Percentiles rank a stretch among this genome's conserved stretches.
Conservation (phyloP, 192 early-diverging fungal genomes). For the Obelidium mucronatum region DNA sequence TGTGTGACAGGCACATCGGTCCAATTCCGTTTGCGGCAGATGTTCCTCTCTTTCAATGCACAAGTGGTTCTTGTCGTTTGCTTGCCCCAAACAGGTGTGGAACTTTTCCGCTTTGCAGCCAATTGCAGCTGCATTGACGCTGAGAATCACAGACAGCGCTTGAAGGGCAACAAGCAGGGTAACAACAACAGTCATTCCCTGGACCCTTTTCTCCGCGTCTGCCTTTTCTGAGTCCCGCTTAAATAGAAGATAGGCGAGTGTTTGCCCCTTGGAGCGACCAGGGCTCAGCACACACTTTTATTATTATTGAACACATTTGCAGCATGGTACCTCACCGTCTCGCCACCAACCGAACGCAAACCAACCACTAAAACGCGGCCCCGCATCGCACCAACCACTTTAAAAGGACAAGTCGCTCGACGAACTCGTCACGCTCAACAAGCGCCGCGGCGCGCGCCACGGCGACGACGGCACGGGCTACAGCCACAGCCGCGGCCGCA, state of each 20-base stretch:
- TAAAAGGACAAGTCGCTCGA: slow-evolving; percentile 26
- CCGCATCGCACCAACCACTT: neutral
- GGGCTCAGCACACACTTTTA: neutral
- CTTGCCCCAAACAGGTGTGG: neutral
- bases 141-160: neutral
- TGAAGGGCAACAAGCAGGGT: neutral
- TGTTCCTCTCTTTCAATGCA: neutral
- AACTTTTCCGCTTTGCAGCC: neutral
- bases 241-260: neutral
- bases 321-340: neutral
- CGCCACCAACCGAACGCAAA: neutral
- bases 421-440: slow-evolving; percentile 18
- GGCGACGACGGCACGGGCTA: slow-evolving; percentile 12
- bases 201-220: too few relatives aligned
- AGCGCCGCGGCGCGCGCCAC: neutral
- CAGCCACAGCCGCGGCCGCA: neutral
- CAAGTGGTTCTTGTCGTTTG: neutral
- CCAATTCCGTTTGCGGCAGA: neutral
- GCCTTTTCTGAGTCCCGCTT: too few relatives aligned
- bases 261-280: neutral
- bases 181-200: neutral
- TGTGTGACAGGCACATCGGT: neutral
- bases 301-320: neutral
- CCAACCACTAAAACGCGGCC: too few relatives aligned
- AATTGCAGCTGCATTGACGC: neutral